Percentiles rank a stretch among this genome's conserved stretches.
These are phyloP conservation scores for Rutstroemia sydowiana DNA, from an alignment of 2,329 filamentous ascomycete genomes.

Conservation along the genomic window DNA sequence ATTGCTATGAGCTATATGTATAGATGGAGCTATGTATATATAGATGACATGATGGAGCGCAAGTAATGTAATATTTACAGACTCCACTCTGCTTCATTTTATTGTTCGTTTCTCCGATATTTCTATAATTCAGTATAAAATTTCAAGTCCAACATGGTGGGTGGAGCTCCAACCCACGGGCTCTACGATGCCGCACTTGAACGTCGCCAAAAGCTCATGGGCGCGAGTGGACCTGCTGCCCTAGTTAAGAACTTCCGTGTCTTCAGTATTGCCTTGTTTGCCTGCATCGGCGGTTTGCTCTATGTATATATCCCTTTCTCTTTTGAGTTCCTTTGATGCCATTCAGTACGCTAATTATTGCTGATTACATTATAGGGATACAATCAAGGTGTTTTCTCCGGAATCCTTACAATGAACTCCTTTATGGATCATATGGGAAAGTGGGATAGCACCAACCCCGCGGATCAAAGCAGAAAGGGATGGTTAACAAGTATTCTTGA, in stretches of 20 bases:
- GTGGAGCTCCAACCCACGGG: slow-evolving; percentile 13
- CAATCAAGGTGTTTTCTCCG: slow-evolving; percentile 72
- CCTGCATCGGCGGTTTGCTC: slow-evolving; percentile 53
- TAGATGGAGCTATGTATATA: too few species aligned
- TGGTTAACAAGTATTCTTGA: slow-evolving; percentile 64
- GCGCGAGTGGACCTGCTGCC: slow-evolving; percentile 42
- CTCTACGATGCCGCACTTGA: slow-evolving; percentile 46
- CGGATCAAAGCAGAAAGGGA: slow-evolving; percentile 47
- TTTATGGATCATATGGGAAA: slow-evolving; percentile 49
- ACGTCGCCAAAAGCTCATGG: slow-evolving; percentile 47
- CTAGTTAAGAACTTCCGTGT: slow-evolving; percentile 54
- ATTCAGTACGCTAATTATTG: neutral
- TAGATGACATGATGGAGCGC: too few species aligned
- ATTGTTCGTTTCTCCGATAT: too few species aligned
- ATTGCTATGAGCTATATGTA: too few species aligned
- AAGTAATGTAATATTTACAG: too few species aligned
- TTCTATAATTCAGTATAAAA: too few species aligned
- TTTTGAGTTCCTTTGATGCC: too few species aligned
- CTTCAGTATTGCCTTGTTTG: slow-evolving; percentile 53
- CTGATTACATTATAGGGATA: slow-evolving; percentile 39
- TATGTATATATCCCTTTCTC: slow-evolving; percentile 26
- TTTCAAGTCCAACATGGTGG: neutral
- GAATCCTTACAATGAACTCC: slow-evolving; percentile 51
- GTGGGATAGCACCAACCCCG: slow-evolving; percentile 40
- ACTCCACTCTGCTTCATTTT: too few species aligned